Conservation (phyloP, 345 rosid genomes). For the Heritiera littoralis region DNA sequence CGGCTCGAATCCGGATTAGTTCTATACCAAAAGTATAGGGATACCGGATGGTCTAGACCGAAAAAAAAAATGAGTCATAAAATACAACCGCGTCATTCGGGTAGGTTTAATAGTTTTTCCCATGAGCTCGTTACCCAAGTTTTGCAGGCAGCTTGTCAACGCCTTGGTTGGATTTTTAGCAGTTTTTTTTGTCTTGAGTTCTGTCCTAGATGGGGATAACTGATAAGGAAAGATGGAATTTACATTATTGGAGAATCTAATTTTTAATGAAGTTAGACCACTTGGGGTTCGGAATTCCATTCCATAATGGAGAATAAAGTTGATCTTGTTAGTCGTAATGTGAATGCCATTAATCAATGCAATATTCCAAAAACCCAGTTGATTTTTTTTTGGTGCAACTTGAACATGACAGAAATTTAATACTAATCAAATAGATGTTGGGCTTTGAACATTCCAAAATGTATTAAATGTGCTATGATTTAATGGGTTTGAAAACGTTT, state of each 20-base stretch:
- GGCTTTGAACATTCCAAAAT: neutral
- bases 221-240: slow-evolving; percentile 1
- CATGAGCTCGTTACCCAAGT: neutral
- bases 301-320: slow-evolving; percentile 8
- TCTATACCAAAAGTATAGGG: too few species aligned
- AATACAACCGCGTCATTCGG: slow-evolving; percentile 11
- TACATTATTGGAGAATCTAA: neutral
- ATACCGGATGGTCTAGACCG: too few species aligned
- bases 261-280: neutral
- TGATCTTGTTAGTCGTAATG: slow-evolving; percentile 1
- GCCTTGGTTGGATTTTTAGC: slow-evolving; percentile 1
- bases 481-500: neutral
- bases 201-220: slow-evolving; percentile 11
- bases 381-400: neutral
- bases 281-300: neutral
- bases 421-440: neutral
- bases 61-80: neutral
- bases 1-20: too few species aligned
- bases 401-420: slow-evolving; percentile 10
- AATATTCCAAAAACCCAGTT: neutral
- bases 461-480: neutral
- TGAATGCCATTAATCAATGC: slow-evolving; percentile 20
- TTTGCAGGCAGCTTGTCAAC: slow-evolving; percentile 15
- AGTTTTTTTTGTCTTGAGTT: slow-evolving; percentile 14
- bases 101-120: slow-evolving; percentile 7